Conservation (phyloP, 495 filamentous ascomycete species). For the Xanthoparmelia taractica region DNA sequence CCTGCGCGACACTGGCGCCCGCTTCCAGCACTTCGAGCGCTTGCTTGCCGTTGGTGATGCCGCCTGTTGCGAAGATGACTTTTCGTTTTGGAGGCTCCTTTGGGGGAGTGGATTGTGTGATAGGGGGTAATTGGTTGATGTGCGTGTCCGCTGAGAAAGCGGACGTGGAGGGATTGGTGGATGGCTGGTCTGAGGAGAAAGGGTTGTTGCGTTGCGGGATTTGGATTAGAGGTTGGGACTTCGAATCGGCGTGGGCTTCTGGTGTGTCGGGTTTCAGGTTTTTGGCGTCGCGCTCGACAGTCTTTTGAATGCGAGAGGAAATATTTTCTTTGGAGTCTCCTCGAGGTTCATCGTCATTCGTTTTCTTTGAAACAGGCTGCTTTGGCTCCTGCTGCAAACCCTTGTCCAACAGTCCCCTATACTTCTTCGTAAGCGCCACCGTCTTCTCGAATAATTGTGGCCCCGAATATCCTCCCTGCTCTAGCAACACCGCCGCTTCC, state of each 20-base stretch:
- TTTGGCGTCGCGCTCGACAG: slow-evolving; percentile 21
- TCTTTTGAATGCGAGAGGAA: slow-evolving; percentile 24
- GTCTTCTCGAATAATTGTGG: background rate
- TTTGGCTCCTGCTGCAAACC: slow-evolving; percentile 5
- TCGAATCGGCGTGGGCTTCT: slow-evolving; percentile 9
- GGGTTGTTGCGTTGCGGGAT: slow-evolving; percentile 15
- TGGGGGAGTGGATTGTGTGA: background rate
- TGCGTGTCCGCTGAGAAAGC: slow-evolving; percentile 15
- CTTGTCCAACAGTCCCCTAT: slow-evolving; percentile 18
- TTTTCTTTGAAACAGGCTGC: background rate
- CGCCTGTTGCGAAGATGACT: slow-evolving; percentile 85
- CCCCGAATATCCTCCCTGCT: background rate
- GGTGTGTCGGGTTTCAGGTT: slow-evolving; percentile 19
- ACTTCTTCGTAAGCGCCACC: background rate
- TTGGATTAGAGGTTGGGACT: slow-evolving; percentile 20
- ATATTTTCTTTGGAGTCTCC: background rate
- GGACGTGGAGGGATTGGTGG: background rate
- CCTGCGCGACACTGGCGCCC: slow-evolving; percentile 69
- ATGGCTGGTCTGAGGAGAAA: slow-evolving; percentile 9
- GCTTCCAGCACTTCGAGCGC: slow-evolving; percentile 71
- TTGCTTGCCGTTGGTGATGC: slow-evolving; percentile 77
- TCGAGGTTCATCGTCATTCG: slow-evolving; percentile 2
- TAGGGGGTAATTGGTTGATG: slow-evolving; percentile 8
- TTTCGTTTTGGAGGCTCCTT: slow-evolving; percentile 56
- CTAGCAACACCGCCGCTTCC: slow-evolving; percentile 39